Evolutionary conservation across 1,284 basidiomycete genomes (phyloP), one percentile per base, ranked within the genome.

Genomic region (Pyrrhoderma noxium): DNA sequence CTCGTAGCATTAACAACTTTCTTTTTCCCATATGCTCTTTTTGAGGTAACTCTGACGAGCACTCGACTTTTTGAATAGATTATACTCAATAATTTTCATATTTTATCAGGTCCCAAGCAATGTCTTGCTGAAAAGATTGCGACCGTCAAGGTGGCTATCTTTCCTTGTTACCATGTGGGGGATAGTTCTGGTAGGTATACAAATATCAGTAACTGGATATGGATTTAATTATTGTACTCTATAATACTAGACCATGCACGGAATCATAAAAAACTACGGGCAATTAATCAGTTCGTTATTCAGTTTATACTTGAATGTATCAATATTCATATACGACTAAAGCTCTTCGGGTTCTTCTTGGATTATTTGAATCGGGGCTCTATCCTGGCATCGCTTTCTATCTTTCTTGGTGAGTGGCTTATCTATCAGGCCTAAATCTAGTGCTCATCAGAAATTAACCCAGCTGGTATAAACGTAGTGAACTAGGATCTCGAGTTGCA

Each of bases 381-480:
- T 76, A 76, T 64, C 73, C 76, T 43, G 76, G 78, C 3, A 74
- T 79, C 46, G 75, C 75, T 22, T 80, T 73, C 58, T 76, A 78
- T 60, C 71, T 78, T 18, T 73, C 76, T 34, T 74, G 77, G 77
- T 71, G 61, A 53, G 63, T 60, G 35, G 14, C 47, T 31, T 16
- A 1, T 19, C 45, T 49, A 5, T 5, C 11, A 31, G 27, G 11
- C 27, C 22, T 22, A 5, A 41, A 3, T 35, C 39, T 37, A 38
- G 21, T 19, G 44, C 25, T 45, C 13, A 34, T 23, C 41, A 42
- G 38, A 51, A 45, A 57, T 31, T 54, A 16, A 19, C 13, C 16
- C 47, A 77, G 76, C 57, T 79, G 77, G 77, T 79, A 79, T 61
- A 80, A 74, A 60, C 75, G 78, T 19, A 72, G 76, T 2, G 82